These are phyloP conservation scores for Taiozyma sp. DNA, from an alignment of 1,139 yeast genomes.

Conservation along the genomic window DNA sequence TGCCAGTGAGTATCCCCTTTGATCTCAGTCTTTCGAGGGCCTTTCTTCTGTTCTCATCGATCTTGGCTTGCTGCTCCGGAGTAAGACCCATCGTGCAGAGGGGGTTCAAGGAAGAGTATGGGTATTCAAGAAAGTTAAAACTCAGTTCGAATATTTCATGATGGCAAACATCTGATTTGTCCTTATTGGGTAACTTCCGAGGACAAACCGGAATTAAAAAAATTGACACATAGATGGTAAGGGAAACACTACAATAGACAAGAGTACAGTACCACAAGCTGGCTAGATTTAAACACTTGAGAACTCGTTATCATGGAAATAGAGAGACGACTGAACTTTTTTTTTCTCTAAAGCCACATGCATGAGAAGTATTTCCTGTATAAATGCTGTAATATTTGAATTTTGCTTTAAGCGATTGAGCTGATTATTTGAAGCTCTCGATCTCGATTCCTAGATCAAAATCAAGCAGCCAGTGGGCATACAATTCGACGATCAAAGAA, in stretches of 20 bases:
- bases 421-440: neutral
- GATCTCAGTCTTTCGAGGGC: slow-evolving; percentile 54
- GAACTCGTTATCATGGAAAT: no score
- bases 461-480: neutral
- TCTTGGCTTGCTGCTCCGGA: slow-evolving; percentile 21
- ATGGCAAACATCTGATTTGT: neutral
- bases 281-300: no score
- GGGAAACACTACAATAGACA: no score
- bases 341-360: no score
- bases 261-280: no score
- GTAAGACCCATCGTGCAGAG: slow-evolving; percentile 14
- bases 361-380: no score
- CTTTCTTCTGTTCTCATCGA: slow-evolving; percentile 49
- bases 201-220: neutral
- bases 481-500: neutral
- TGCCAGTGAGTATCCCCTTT: slow-evolving; percentile 30
- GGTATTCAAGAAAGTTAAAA: no score
- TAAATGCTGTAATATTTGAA: no score
- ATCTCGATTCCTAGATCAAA: neutral
- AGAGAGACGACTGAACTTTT: no score
- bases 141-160: neutral
- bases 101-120: neutral
- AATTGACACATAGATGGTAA: neutral
- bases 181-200: neutral
- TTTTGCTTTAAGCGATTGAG: no score